These are phyloP conservation scores for Tephrocybe sp. DNA, from an alignment of 768 basidiomycete species.

Conservation along the genomic window DNA sequence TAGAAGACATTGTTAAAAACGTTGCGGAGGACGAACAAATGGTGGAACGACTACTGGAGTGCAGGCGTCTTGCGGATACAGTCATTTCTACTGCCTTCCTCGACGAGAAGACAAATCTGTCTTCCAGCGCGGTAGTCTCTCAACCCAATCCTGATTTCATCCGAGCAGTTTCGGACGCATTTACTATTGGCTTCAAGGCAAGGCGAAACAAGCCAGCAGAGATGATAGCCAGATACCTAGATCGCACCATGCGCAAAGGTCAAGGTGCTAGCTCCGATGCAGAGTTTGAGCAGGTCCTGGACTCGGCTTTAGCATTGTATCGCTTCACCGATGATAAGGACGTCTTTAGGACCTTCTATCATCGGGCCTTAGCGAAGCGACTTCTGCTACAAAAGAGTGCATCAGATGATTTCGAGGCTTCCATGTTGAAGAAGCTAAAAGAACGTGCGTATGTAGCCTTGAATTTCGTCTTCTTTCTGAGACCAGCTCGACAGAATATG, in stretches of 20 bases:
- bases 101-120: conserved; percentile 28
- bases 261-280: conserved; percentile 66
- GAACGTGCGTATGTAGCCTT: conserved; percentile 43
- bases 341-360: conserved; percentile 92
- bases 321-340: conserved; percentile 91
- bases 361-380: conserved; percentile 83
- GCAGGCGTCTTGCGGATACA: conserved; percentile 58
- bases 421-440: conserved; percentile 82
- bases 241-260: conserved; percentile 83
- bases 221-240: conserved; percentile 90
- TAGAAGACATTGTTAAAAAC: conserved; percentile 67
- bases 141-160: conserved; percentile 52
- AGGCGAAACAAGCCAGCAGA: conserved; percentile 85
- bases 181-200: conserved; percentile 69
- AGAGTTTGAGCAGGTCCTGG: conserved; percentile 61
- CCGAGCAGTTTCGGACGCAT: conserved; percentile 71
- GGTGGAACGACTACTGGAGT: conserved; percentile 68
- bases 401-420: conserved; percentile 82
- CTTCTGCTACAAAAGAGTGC: conserved; percentile 82
- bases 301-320: conserved; percentile 71
- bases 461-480: background rate
- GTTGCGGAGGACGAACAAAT: conserved; percentile 65
- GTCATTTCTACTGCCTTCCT: conserved; percentile 52
- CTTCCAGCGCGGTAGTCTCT: conserved; percentile 30
- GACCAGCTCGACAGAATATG: conserved; percentile 61